Conservation (phyloP, 257 asterid genomes). For the Solanum tarapatanum region DNA sequence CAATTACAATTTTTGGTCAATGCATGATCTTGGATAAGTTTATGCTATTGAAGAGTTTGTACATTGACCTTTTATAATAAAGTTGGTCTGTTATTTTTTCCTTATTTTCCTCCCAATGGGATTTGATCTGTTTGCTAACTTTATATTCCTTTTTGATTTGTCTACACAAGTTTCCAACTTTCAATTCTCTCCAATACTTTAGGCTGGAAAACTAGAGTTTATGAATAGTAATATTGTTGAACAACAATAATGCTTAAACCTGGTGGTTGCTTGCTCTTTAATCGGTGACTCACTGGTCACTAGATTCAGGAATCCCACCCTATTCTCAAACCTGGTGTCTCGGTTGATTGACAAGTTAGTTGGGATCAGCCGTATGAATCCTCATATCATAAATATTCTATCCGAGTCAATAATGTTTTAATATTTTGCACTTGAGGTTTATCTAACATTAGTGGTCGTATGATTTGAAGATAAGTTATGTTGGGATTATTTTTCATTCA, state of each 20-base stretch:
- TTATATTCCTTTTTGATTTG: background rate
- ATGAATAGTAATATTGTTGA: background rate
- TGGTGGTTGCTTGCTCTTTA: background rate
- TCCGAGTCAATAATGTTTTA: no score
- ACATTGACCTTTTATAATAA: background rate
- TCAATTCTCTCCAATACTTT: no score
- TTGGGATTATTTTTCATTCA: background rate
- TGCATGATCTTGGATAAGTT: background rate
- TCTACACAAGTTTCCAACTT: background rate
- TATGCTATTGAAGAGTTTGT: background rate
- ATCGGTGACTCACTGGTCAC: background rate
- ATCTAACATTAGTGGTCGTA: background rate
- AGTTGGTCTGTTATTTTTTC: background rate
- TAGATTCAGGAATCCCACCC: background rate
- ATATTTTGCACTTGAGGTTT: background rate
- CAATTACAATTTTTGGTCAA: conserved; percentile 16
- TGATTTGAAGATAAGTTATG: background rate
- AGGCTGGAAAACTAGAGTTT: no score
- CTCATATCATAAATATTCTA: no score
- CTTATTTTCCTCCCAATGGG: background rate
- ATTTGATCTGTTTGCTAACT: background rate
- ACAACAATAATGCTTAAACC: background rate
- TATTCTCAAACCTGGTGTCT: no score
- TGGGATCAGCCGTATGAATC: no score
- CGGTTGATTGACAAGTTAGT: no score